phyloP scores from a whole-genome alignment of 805 yeast genomes.

The Lachancea dasiensis region DNA sequence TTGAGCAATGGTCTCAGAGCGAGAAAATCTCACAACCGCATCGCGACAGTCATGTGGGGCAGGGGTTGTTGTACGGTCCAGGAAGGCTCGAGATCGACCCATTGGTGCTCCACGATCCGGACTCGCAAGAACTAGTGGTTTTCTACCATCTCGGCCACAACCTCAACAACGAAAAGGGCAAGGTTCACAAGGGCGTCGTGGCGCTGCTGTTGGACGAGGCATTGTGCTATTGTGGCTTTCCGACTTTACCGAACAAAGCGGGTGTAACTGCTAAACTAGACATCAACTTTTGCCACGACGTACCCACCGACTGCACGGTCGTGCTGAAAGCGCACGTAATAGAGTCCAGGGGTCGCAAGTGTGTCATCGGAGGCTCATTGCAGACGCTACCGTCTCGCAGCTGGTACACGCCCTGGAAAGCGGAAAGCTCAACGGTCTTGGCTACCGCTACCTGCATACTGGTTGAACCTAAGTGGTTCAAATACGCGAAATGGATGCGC shows the following conservation, averaged over 20 bases:
- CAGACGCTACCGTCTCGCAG: constrained; percentile 26
- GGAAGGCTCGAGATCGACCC: constrained; percentile 73
- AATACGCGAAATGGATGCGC: constrained; percentile 53
- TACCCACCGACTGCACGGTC: constrained; percentile 53
- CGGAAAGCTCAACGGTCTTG: constrained; percentile 32
- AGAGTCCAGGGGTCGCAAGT: constrained; percentile 73
- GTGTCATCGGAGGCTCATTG: constrained; percentile 67
- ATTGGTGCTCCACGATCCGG: constrained; percentile 47
- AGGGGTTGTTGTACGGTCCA: constrained; percentile 66
- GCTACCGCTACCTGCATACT: constrained; percentile 66
- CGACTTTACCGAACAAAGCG: constrained; percentile 65
- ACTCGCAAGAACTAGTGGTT: constrained; percentile 49
- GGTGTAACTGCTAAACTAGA: constrained; percentile 85
- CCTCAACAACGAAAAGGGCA: constrained; percentile 62
- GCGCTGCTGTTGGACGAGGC: constrained; percentile 81
- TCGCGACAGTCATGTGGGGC: constrained; percentile 56
- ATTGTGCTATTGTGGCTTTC: constrained; percentile 80
- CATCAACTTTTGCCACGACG: constrained; percentile 49
- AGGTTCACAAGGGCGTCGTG: constrained; percentile 75
- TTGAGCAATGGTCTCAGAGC: constrained; percentile 32
- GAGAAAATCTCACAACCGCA: constrained; percentile 53
- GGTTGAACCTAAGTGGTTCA: constrained; percentile 88
- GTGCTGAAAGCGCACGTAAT: constrained; percentile 61
- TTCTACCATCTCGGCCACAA: constrained; percentile 67
- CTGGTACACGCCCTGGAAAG: constrained; percentile 17